Base-by-base conservation (phyloP, 2,329 filamentous ascomycete species). In the Pestalotiopsis sp. region DNA sequence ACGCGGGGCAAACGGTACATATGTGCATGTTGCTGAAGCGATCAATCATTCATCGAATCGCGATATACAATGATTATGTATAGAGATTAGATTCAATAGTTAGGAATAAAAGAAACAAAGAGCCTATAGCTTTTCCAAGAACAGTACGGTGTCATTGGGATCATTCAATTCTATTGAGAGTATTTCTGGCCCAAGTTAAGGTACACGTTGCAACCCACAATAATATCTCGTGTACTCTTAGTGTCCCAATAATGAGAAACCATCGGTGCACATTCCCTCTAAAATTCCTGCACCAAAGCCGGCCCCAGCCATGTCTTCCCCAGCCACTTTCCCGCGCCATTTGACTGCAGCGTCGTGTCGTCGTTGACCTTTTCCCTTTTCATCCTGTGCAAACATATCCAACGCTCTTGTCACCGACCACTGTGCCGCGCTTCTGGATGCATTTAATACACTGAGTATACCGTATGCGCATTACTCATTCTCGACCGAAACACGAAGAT, bases 321-420 rank as follows among this genome's bases (percentile, higher is more conserved):
- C 64, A 66, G 64, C 64, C 64, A 66, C 64, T 66, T 66, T 59
- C 55, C 35, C 48, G 35, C 38, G 52, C 44, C 55, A 66, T 66
- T 22, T 66, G 39, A 39, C 48, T 22, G 14, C 55, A 40, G 30
- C 30, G 26, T 59, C 44, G 44, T 52, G 44, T 52, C 20, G 44
- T n/a, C 64, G 64, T 48, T 55, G 30, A 58, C 55, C 55, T 58
- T 55, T 59, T 52, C 64, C 30, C 55, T 65, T n/a, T 52, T 55
- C 22, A 38, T 44, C 22, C 30, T 56, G 40, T 24, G 24, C 40
- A 65, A 44, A 65, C 38, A 58, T 65, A 59, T 30, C 59, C 64
- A 40, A 55, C 52, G 40, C 22, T 30, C 40, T 59, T 44, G 48
- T 59, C 64, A 35, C 39, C 64, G 64, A 26, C 55, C 39, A 11